A percentile compares a stretch with the other conserved stretches of the same genome.
Evolutionary conservation across 345 rosid species (phyloP).

Genomic region (Melaleuca quinquenervia): DNA sequence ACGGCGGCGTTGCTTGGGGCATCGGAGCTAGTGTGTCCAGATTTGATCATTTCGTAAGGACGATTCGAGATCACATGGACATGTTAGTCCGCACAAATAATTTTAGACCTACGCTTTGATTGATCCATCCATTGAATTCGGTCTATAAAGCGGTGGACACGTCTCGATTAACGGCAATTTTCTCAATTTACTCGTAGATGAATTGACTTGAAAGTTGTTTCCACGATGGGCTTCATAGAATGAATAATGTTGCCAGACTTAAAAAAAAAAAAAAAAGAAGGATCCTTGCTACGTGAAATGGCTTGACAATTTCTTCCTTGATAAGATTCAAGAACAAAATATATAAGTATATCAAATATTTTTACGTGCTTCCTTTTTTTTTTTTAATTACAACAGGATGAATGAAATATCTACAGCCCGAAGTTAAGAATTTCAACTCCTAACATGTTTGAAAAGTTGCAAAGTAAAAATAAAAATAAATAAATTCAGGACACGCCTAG

Average conservation of each 20-base stretch:
- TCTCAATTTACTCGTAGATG: not conserved
- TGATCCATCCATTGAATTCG: rapidly evolving
- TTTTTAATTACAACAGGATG: not conserved
- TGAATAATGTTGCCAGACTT: too few species aligned
- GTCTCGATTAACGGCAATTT: not conserved
- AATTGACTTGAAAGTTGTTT: not conserved
- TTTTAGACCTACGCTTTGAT: too few species aligned
- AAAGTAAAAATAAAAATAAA: not conserved
- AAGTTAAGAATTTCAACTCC: not conserved
- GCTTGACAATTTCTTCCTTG: too few species aligned
- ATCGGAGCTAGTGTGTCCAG: rapidly evolving
- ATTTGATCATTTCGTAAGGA: not conserved
- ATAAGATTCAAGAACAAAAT: not conserved
- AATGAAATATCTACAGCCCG: not conserved
- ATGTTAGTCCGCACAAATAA: rapidly evolving
- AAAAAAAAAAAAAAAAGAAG: not conserved
- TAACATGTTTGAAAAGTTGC: not conserved
- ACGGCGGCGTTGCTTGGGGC: rapidly evolving
- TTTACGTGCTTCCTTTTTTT: not conserved
- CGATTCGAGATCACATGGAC: rapidly evolving
- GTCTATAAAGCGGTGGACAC: too few species aligned
- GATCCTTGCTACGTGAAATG: not conserved
- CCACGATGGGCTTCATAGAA: too few species aligned
- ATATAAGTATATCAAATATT: not conserved
- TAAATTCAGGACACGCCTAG: not conserved